These are phyloP conservation scores for Tilletia setariae DNA, from an alignment of 1,284 basidiomycete genomes.

Conservation along the genomic window DNA sequence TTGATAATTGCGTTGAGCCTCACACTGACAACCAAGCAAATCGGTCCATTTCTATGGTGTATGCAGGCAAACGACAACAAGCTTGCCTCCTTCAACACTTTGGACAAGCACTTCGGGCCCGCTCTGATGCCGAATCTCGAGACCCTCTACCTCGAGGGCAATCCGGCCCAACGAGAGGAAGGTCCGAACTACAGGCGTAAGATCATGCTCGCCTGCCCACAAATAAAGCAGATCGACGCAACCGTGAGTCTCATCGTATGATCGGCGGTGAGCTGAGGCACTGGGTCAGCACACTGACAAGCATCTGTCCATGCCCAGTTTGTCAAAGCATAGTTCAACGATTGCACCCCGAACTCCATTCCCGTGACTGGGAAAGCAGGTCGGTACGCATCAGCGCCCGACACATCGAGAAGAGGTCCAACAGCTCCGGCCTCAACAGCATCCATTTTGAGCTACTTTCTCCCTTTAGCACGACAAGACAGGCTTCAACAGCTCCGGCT, in stretches of 20 bases:
- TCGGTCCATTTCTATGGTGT: not conserved
- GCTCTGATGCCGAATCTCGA: constrained; percentile 64
- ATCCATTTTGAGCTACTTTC: too few relatives aligned
- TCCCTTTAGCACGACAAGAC: not conserved
- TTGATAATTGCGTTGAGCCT: not conserved
- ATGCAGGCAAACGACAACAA: constrained; percentile 82
- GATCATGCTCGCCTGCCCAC: constrained; percentile 80
- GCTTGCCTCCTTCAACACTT: constrained; percentile 66
- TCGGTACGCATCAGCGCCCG: not conserved
- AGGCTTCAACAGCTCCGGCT: too few relatives aligned
- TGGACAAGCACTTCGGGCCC: constrained; percentile 73
- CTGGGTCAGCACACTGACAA: not conserved
- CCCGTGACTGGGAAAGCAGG: too few relatives aligned
- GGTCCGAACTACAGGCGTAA: constrained; percentile 80
- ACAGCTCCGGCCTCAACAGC: too few relatives aligned
- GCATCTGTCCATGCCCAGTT: too few relatives aligned
- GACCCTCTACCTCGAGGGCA: constrained; percentile 91
- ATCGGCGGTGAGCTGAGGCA: not conserved
- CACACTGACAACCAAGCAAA: not conserved
- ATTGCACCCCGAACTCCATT: not conserved
- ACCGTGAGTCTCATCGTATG: constrained; percentile 63
- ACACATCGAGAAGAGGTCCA: not conserved
- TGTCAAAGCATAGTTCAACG: too few relatives aligned
- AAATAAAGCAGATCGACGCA: constrained; percentile 89
- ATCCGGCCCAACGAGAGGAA: constrained; percentile 81